Percentiles rank a stretch among this genome's conserved stretches.
Conservation (phyloP, 306 rosid species). For the Prunus kanzakura region DNA sequence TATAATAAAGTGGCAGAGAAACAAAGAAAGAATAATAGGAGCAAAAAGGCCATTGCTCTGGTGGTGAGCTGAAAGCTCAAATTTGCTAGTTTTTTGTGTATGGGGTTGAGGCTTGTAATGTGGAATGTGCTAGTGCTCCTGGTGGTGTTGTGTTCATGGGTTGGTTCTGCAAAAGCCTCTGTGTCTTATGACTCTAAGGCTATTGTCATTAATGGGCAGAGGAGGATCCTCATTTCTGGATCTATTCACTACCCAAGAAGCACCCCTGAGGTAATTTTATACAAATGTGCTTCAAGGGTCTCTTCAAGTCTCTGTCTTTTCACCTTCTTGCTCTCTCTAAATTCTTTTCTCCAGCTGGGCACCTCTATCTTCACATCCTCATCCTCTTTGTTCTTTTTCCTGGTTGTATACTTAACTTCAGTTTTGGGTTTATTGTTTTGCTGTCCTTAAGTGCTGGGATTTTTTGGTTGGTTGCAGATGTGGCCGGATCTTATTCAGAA, state of each 20-base stretch:
- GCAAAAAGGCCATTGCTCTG: constrained; percentile 37
- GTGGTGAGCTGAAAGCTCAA: constrained; percentile 14
- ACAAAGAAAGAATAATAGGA: constrained; percentile 25
- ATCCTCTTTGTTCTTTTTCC: neutral
- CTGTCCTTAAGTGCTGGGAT: neutral
- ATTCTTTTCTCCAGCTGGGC: constrained; percentile 32
- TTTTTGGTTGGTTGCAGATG: constrained; percentile 56
- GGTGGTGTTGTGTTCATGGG: constrained; percentile 29
- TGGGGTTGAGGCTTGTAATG: constrained; percentile 72
- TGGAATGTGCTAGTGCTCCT: constrained; percentile 40
- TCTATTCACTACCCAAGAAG: constrained; percentile 99
- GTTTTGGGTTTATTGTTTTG: neutral
- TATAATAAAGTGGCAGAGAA: constrained; percentile 51
- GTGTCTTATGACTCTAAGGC: constrained; percentile 84
- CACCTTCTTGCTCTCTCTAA: neutral
- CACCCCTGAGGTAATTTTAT: constrained; percentile 72
- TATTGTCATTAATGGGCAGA: constrained; percentile 83
- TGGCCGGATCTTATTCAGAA: constrained; percentile 99
- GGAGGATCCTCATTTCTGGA: constrained; percentile 88
- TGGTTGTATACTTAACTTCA: neutral
- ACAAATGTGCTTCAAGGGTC: constrained; percentile 44
- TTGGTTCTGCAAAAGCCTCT: constrained; percentile 55
- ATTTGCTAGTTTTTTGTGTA: constrained; percentile 23
- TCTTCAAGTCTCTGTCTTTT: constrained; percentile 1
- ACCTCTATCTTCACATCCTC: constrained; percentile 21